Percentiles rank a stretch among this genome's conserved stretches.
These are phyloP conservation scores for Scytalidium sp. DNA, from an alignment of 2,329 filamentous ascomycete species.

Conservation along the genomic window DNA sequence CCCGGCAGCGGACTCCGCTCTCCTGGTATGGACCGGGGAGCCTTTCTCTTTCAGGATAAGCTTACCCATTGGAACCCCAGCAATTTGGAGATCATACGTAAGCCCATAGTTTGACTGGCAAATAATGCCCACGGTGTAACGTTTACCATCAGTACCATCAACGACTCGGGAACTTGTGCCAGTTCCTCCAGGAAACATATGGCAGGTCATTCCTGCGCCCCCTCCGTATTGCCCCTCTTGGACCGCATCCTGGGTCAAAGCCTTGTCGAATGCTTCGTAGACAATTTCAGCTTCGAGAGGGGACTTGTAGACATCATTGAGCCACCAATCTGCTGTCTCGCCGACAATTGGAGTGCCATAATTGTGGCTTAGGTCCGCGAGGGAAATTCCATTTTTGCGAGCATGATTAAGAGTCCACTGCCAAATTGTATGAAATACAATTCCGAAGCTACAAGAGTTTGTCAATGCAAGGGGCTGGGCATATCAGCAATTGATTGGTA, in stretches of 20 bases:
- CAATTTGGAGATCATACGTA: constrained; percentile 52
- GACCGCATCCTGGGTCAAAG: constrained; percentile 45
- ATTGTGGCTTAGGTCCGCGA: constrained; percentile 22
- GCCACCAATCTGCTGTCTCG: constrained; percentile 61
- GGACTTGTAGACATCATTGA: constrained; percentile 56
- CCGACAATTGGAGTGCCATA: constrained; percentile 49
- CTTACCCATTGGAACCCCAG: constrained; percentile 59
- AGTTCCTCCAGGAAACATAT: constrained; percentile 65
- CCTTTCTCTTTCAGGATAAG: constrained; percentile 47
- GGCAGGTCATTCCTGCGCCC: constrained; percentile 66
- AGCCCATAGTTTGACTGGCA: constrained; percentile 66
- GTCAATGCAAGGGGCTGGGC: constrained; percentile 29
- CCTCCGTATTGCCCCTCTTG: constrained; percentile 62
- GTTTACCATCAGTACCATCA: constrained; percentile 38
- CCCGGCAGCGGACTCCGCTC: constrained; percentile 31
- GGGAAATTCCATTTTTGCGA: constrained; percentile 11
- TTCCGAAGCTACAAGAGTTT: constrained; percentile 36
- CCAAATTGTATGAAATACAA: constrained; percentile 27
- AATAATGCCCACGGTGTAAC: constrained; percentile 58
- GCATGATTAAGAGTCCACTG: constrained; percentile 19
- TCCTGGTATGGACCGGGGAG: constrained; percentile 29
- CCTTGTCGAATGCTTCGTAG: constrained; percentile 49
- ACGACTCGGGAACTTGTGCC: constrained; percentile 58
- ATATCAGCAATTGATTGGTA: background rate
- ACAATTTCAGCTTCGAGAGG: constrained; percentile 52